phyloP scores from a whole-genome alignment of 441 rosid genomes.

The Cnidoscolus chayamansa region DNA sequence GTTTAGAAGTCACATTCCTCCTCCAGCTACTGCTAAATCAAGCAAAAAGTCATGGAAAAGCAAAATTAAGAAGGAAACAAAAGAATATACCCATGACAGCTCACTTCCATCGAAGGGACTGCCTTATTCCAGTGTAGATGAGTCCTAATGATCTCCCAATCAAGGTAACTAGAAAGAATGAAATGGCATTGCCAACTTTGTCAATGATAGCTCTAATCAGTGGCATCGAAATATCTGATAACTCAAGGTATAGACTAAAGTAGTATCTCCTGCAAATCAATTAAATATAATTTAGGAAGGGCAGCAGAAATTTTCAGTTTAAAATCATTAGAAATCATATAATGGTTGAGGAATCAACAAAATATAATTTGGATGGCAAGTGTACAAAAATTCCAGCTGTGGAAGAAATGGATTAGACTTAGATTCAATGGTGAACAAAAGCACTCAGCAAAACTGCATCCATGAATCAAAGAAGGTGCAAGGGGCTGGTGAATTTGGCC shows the following conservation, averaged over 20 bases:
- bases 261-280: conserved; percentile 69
- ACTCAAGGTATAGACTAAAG: conserved; percentile 81
- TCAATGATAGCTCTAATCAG: conserved; percentile 58
- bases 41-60: conserved; percentile 11
- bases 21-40: conserved; percentile 16
- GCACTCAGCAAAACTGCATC: background rate
- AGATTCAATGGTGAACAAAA: background rate
- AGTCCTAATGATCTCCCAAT: conserved; percentile 87
- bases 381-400: background rate
- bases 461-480: background rate
- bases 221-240: conserved; percentile 80
- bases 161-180: conserved; percentile 79
- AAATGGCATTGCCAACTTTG: conserved; percentile 71
- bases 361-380: background rate
- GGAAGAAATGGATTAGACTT: background rate
- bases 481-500: background rate
- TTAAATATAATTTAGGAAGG: conserved; percentile 1
- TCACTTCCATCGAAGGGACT: conserved; percentile 84
- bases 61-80: conserved; percentile 22
- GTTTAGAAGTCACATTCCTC: conserved; percentile 13
- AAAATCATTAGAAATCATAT: background rate
- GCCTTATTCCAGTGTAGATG: conserved; percentile 87
- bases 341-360: background rate
- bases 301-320: background rate
- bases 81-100: conserved; percentile 25